These are phyloP conservation scores for Neurospora africana DNA, from an alignment of 495 filamentous ascomycete species.

Conservation along the genomic window DNA sequence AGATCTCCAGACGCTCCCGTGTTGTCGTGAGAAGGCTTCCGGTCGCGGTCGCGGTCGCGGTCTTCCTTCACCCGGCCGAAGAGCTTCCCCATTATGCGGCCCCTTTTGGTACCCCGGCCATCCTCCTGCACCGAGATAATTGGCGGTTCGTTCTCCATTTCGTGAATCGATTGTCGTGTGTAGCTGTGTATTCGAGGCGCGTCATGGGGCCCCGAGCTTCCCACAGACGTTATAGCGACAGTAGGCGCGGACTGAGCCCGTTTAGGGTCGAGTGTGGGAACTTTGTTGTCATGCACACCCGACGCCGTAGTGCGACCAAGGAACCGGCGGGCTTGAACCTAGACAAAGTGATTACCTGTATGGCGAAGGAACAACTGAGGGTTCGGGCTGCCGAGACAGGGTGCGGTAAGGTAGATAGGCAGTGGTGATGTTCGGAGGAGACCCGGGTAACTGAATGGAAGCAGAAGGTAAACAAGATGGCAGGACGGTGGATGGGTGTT, in stretches of 20 bases:
- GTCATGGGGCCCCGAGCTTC: conserved; percentile 11
- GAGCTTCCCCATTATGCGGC: conserved; percentile 40
- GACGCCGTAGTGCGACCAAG: not conserved
- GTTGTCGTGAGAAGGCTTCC: conserved; percentile 30
- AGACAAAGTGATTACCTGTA: not conserved
- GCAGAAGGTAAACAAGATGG: not conserved
- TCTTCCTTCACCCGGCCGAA: conserved; percentile 19
- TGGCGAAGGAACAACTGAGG: not conserved
- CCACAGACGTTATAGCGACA: not conserved
- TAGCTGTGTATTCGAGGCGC: conserved; percentile 6
- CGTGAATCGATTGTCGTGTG: conserved; percentile 11
- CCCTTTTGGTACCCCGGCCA: conserved; percentile 26
- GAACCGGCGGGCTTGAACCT: not conserved
- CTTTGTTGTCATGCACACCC: not conserved
- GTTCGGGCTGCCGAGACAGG: not conserved
- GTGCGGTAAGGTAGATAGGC: not conserved
- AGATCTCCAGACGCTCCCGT: conserved; percentile 27
- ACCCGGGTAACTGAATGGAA: not conserved
- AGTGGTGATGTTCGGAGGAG: not conserved
- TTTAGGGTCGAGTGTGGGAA: not conserved
- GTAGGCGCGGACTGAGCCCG: not conserved
- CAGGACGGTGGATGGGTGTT: not conserved
- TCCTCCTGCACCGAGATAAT: conserved; percentile 23
- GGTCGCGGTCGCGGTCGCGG: conserved; percentile 25
- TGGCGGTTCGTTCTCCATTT: conserved; percentile 36